phyloP scores from a whole-genome alignment of 2,329 filamentous ascomycete species.

The Dothiorella sarmentorum region DNA sequence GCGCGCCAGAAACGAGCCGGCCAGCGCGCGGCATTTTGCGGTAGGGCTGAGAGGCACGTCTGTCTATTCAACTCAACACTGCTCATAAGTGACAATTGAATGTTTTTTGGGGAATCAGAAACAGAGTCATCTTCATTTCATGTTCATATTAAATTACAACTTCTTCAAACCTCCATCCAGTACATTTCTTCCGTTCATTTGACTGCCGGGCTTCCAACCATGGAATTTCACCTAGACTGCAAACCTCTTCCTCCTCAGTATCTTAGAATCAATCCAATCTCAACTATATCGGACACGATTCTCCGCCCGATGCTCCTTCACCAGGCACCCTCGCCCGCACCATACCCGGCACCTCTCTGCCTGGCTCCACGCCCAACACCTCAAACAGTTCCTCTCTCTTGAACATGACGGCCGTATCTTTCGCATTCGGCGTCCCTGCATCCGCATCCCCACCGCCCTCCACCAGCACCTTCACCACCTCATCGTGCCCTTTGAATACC shows the following conservation, averaged over 20 bases:
- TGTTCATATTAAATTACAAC: too few species aligned
- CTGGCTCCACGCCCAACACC: conserved; percentile 33
- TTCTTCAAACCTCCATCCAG: too few species aligned
- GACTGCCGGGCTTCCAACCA: too few species aligned
- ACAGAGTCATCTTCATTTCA: too few species aligned
- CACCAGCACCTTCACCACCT: conserved; percentile 56
- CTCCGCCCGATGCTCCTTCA: not conserved
- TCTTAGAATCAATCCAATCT: too few species aligned
- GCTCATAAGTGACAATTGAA: too few species aligned
- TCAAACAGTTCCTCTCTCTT: conserved; percentile 35
- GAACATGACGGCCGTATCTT: conserved; percentile 48
- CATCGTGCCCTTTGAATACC: conserved; percentile 67
- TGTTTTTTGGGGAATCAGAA: too few species aligned
- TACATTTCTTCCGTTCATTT: too few species aligned
- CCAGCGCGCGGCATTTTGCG: not conserved
- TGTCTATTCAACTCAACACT: not conserved
- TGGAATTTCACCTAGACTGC: too few species aligned
- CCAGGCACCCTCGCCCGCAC: not conserved
- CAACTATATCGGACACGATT: conserved; percentile 3
- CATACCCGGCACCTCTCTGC: conserved; percentile 17
- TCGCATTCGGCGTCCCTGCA: conserved; percentile 44
- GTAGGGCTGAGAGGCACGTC: not conserved
- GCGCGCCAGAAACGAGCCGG: not conserved
- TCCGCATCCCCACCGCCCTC: conserved; percentile 42
- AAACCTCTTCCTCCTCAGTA: too few species aligned